Conservation (phyloP, 176 grass and related monocot genomes). For the Phyllostachys edulis region DNA sequence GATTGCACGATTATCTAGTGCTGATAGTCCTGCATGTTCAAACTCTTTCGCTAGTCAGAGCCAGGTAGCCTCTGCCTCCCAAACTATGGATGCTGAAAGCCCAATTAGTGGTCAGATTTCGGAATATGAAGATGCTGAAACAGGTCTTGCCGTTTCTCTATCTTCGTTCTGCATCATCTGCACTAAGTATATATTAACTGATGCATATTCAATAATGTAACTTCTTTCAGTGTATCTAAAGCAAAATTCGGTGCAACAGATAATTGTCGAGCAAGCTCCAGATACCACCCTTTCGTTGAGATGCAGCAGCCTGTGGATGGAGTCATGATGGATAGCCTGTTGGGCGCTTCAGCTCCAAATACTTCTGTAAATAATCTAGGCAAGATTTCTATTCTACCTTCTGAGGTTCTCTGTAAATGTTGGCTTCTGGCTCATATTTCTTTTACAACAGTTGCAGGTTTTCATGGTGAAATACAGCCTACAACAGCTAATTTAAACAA, state of each 20-base stretch:
- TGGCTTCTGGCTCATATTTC: conserved; percentile 32
- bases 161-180: conserved; percentile 63
- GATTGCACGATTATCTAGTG: conserved; percentile 52
- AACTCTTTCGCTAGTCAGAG: conserved; percentile 87
- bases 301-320: conserved; percentile 97
- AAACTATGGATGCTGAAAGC: conserved; percentile 83
- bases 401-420: not conserved
- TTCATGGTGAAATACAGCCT: conserved; percentile 57
- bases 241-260: conserved; percentile 90
- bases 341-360: conserved; percentile 40
- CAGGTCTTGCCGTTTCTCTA: conserved; percentile 78
- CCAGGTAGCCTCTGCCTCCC: conserved; percentile 73
- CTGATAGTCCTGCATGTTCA: conserved; percentile 79
- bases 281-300: conserved; percentile 95
- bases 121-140: conserved; percentile 98
- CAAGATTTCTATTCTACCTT: conserved; percentile 45
- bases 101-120: conserved; percentile 89
- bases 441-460: conserved; percentile 49
- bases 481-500: conserved; percentile 45
- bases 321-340: conserved; percentile 57
- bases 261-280: conserved; percentile 83
- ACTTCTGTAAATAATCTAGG: conserved; percentile 67
- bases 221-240: conserved; percentile 88
- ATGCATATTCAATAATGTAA: conserved; percentile 63
- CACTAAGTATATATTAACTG: conserved; percentile 51